phyloP scores from a whole-genome alignment of 768 basidiomycete species.

The Leucocoprinus sp. region DNA sequence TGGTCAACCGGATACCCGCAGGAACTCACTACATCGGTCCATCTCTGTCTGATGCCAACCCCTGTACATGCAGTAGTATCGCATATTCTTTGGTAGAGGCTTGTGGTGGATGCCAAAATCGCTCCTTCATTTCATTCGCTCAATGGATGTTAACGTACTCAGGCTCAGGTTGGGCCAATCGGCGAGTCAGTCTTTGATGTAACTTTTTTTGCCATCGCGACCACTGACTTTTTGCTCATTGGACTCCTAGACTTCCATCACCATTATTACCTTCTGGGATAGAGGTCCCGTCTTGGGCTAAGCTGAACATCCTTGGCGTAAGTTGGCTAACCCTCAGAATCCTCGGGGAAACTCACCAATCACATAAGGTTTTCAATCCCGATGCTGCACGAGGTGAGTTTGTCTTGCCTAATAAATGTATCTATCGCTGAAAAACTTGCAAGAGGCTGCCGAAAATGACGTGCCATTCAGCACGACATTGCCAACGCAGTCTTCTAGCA shows the following conservation, averaged over 20 bases:
- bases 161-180: slow-evolving; percentile 22
- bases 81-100: slow-evolving; percentile 51
- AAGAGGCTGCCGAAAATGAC: background rate
- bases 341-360: too few species aligned
- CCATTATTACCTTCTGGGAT: slow-evolving; percentile 34
- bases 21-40: slow-evolving; percentile 37
- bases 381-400: slow-evolving; percentile 16
- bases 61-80: slow-evolving; percentile 49
- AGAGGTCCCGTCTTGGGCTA: slow-evolving; percentile 50
- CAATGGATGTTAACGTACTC: slow-evolving; percentile 30
- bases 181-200: slow-evolving; percentile 1
- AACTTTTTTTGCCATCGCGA: background rate
- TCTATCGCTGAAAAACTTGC: too few species aligned
- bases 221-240: background rate
- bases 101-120: slow-evolving; percentile 50
- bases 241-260: slow-evolving; percentile 39
- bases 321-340: slow-evolving; percentile 5
- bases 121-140: slow-evolving; percentile 29
- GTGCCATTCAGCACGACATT: background rate
- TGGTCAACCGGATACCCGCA: slow-evolving; percentile 29
- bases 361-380: slow-evolving; percentile 29
- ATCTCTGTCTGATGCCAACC: slow-evolving; percentile 21
- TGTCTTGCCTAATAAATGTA: too few species aligned
- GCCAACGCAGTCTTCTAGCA: background rate
- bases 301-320: slow-evolving; percentile 39